Evolutionary conservation across 2,329 filamentous ascomycete genomes (phyloP), one percentile per base, ranked within the genome.

Genomic region (Sodiomyces alkalinus): DNA sequence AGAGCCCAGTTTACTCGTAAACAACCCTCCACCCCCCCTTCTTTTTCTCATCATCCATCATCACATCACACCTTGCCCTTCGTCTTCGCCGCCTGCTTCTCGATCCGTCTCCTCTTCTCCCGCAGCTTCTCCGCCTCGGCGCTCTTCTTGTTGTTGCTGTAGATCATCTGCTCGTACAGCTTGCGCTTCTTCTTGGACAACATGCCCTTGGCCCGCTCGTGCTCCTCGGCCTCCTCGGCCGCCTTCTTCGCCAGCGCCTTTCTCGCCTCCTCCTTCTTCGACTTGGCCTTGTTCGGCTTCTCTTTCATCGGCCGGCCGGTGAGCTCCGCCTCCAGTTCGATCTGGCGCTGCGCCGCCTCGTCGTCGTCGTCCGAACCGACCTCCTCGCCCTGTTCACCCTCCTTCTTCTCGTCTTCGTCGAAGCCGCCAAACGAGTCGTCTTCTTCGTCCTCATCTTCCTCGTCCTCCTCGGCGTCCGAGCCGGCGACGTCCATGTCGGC

Each of bases 181-280:
- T 94, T 94, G 46, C 90, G 69, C 74, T 96, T 98, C 71, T 92
- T 90, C 55, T 92, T 81, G 54, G 80, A 81, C 64, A 96, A 76
- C 90, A 98, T 98, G 61, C 92, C 90, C 72, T 93, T 94, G 51
- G 82, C 78, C 37, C 87, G 69, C 54, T 93, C 85, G 33, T 92
- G 56, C 44, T 96, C 86, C 54, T 96, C 90, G 4, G 79, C 75
- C 48, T 90, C 80, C 45, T 74, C 66, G 34, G 73, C 69, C 19
- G 73, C 69, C 55, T 80, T 76, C 60, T 77, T 78, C 41, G 69
- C 65, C 17, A 76, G 60, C 43, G 71, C 71, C 47, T 80, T 79
- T 40, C 64, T 69, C 11, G 72, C 75, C 41, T 81, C 79, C 40
- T 76, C 71, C 55, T 78, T 78, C 53, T 73, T 71, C 33, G 59